A percentile compares a stretch with the other conserved stretches of the same genome.
Evolutionary conservation across 805 yeast species (phyloP).

Genomic region (Spathaspora boniae): DNA sequence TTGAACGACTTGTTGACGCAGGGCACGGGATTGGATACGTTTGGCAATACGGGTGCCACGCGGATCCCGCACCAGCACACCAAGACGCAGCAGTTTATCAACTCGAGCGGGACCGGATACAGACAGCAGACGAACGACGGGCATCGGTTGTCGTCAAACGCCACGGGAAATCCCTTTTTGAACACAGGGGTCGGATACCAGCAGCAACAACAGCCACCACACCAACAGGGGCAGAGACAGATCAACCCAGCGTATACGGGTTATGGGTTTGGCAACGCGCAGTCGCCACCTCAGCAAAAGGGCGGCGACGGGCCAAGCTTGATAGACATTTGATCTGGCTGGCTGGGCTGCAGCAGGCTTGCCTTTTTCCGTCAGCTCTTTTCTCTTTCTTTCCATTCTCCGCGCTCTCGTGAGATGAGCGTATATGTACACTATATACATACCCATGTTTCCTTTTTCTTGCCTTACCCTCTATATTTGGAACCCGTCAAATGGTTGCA

Average conservation of each 20-base stretch:
- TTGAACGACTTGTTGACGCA: conserved; percentile 74
- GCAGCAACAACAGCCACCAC: conserved; percentile 19
- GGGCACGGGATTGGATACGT: conserved; percentile 92
- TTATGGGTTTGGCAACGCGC: conserved; percentile 85
- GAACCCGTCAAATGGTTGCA: conserved; percentile 21
- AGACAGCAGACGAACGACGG: conserved; percentile 41
- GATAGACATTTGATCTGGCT: conserved; percentile 35
- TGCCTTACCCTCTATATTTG: conserved; percentile 10
- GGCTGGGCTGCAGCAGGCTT: not conserved
- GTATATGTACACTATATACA: not conserved
- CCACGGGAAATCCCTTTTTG: conserved; percentile 57
- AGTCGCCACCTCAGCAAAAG: conserved; percentile 35
- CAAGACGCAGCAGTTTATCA: conserved; percentile 71
- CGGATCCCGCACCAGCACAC: conserved; percentile 95
- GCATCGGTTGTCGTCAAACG: conserved; percentile 30
- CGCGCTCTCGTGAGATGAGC: no score
- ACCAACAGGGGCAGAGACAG: conserved; percentile 22
- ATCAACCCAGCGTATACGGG: conserved; percentile 86
- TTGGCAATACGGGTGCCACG: conserved; percentile 79
- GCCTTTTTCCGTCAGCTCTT: conserved; percentile 1
- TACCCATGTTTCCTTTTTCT: not conserved
- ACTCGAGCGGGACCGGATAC: conserved; percentile 84
- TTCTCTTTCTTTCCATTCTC: not conserved
- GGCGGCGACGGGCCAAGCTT: conserved; percentile 42
- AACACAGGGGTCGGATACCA: conserved; percentile 54